These are phyloP conservation scores for Cucumis hystrix DNA, from an alignment of 306 rosid genomes.

Conservation along the genomic window DNA sequence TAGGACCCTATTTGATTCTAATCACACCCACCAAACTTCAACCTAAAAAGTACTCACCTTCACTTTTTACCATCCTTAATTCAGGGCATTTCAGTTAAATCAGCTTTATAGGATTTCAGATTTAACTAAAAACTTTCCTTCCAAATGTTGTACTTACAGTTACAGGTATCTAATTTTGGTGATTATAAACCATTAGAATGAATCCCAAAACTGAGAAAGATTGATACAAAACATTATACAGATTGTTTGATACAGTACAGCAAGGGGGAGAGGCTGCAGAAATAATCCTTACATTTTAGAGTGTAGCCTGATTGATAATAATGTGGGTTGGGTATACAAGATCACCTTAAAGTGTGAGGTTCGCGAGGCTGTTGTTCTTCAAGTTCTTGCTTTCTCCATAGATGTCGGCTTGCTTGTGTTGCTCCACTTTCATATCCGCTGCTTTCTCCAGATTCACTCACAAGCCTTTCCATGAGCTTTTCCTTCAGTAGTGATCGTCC, in stretches of 20 bases:
- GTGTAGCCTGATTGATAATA: neutral
- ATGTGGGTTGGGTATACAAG: neutral
- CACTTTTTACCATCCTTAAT: neutral
- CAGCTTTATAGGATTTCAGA: neutral
- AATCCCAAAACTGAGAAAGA: neutral
- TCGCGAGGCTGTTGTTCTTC: constrained; percentile 8
- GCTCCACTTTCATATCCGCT: constrained; percentile 50
- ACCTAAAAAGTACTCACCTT: neutral
- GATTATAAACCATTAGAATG: neutral
- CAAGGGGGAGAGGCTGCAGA: neutral
- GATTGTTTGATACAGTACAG: neutral
- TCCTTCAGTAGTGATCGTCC: constrained; percentile 23
- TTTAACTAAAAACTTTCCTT: neutral
- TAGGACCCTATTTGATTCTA: neutral
- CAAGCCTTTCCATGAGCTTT: constrained; percentile 21
- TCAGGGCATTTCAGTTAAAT: neutral
- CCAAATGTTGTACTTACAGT: neutral
- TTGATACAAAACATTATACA: neutral
- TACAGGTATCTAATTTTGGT: neutral
- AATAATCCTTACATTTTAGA: neutral
- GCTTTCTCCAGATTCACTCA: constrained; percentile 44
- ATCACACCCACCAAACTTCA: constrained; percentile 2
- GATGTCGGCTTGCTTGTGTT: constrained; percentile 16
- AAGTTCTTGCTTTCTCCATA: constrained; percentile 27
- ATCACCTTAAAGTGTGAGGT: constrained; percentile 4